Percentiles rank a stretch among this genome's conserved stretches.
These are phyloP conservation scores for Meyerozyma carpophila DNA, from an alignment of 1,139 yeast species.

Conservation along the genomic window DNA sequence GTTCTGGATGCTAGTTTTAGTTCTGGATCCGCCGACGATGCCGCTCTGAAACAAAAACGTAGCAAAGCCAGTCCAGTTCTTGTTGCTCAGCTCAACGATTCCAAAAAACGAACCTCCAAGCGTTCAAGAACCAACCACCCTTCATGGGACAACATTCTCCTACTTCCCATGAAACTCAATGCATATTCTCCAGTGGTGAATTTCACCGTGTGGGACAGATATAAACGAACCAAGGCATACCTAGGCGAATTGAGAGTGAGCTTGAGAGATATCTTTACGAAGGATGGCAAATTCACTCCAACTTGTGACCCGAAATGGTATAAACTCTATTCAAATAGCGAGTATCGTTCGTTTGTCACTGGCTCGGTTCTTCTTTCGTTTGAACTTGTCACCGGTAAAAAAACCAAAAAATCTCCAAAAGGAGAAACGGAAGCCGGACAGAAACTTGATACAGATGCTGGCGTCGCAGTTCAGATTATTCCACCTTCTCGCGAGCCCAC, in stretches of 20 bases:
- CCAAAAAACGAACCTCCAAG: slow-evolving; percentile 25
- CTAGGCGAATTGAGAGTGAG: slow-evolving; percentile 52
- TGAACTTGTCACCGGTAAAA: slow-evolving; percentile 30
- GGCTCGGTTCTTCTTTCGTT: slow-evolving; percentile 54
- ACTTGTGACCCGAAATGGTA: slow-evolving; percentile 44
- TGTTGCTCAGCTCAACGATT: slow-evolving; percentile 28
- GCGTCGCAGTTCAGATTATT: slow-evolving; percentile 12
- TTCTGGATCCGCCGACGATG: slow-evolving; percentile 1
- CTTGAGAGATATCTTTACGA: slow-evolving; percentile 36
- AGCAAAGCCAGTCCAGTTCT: slow-evolving; percentile 29
- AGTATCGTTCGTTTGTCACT: slow-evolving; percentile 46
- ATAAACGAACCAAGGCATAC: slow-evolving; percentile 40
- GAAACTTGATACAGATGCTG: slow-evolving; percentile 4
- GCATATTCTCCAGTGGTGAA: slow-evolving; percentile 28
- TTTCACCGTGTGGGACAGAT: slow-evolving; percentile 43
- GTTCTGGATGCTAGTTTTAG: slow-evolving; percentile 11
- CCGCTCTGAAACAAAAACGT: not conserved
- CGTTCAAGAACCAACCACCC: slow-evolving; percentile 39
- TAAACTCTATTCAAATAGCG: slow-evolving; percentile 41
- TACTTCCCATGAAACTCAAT: slow-evolving; percentile 24
- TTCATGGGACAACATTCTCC: slow-evolving; percentile 38
- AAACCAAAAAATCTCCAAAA: slow-evolving; percentile 6
- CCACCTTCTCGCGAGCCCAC: slow-evolving; percentile 16
- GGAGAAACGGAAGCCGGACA: slow-evolving; percentile 2
- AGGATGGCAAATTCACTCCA: slow-evolving; percentile 13